Evolutionary conservation across 1,284 basidiomycete species (phyloP).

Genomic region (Trametes versicolor): DNA sequence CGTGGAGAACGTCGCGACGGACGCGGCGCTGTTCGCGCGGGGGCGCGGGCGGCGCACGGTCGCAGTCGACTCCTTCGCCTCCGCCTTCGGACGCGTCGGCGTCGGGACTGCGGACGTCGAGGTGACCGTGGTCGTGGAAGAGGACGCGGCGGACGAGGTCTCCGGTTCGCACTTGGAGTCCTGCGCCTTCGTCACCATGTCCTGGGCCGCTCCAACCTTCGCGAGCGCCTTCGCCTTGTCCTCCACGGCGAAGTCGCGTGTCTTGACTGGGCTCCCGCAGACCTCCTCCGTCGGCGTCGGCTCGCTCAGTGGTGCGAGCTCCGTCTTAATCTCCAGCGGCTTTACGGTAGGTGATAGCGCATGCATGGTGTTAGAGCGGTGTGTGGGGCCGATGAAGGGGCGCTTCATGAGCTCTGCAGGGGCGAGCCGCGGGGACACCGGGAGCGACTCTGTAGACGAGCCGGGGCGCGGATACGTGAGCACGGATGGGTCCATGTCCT

Average conservation of each 20-base stretch:
- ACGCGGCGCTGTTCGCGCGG: conserved; percentile 69
- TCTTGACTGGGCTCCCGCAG: conserved; percentile 36
- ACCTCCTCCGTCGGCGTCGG: conserved; percentile 2
- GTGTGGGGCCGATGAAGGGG: conserved; percentile 31
- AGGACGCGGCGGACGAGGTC: conserved; percentile 8
- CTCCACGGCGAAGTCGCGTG: conserved; percentile 35
- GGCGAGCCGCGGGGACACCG: conserved; percentile 43
- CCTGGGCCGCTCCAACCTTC: conserved; percentile 27
- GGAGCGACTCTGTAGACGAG: conserved; percentile 73
- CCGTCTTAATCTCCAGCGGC: conserved; percentile 12
- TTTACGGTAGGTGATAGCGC: conserved; percentile 19
- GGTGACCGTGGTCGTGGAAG: conserved; percentile 15
- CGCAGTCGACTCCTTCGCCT: conserved; percentile 29
- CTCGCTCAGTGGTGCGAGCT: conserved; percentile 9
- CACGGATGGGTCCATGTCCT: conserved; percentile 66
- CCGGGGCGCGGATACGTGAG: conserved; percentile 75
- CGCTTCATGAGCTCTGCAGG: conserved; percentile 30
- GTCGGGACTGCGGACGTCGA: conserved; percentile 26
- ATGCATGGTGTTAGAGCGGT: conserved; percentile 37
- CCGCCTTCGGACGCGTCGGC: conserved; percentile 29
- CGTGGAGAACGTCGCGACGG: conserved; percentile 78
- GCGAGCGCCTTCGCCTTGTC: conserved; percentile 27
- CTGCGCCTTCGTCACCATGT: conserved; percentile 29
- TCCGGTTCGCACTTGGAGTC: conserved; percentile 26
- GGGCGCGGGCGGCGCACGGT: conserved; percentile 49